phyloP scores from a whole-genome alignment of 2,329 filamentous ascomycete genomes.

The Xylariaceae sp. region DNA sequence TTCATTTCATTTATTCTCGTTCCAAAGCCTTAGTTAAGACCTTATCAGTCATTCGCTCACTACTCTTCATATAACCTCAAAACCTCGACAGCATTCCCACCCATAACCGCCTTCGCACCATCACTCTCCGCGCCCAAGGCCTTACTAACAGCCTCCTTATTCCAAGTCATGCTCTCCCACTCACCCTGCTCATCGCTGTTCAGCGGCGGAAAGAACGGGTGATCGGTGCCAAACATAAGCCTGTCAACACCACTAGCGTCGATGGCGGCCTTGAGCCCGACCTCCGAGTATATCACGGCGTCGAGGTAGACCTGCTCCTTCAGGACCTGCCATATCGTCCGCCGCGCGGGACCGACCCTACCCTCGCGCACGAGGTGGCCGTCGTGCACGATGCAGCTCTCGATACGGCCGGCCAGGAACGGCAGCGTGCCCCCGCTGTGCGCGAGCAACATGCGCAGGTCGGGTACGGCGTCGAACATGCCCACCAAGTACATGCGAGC shows the following conservation, averaged over 20 bases:
- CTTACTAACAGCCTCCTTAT: slow-evolving; percentile 48
- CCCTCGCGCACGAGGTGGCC: slow-evolving; percentile 73
- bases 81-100: slow-evolving; percentile 41
- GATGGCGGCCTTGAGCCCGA: slow-evolving; percentile 74
- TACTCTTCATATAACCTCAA: slow-evolving; percentile 38
- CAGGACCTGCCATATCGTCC: slow-evolving; percentile 63
- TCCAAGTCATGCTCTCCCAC: slow-evolving; percentile 73
- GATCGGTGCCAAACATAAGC: slow-evolving; percentile 82
- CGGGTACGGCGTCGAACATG: slow-evolving; percentile 78
- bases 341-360: slow-evolving; percentile 54
- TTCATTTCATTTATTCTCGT: neutral
- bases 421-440: slow-evolving; percentile 90
- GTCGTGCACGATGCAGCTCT: slow-evolving; percentile 87
- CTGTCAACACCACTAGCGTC: slow-evolving; percentile 69
- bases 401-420: slow-evolving; percentile 86
- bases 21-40: neutral
- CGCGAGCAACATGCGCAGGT: slow-evolving; percentile 77
- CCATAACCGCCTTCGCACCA: slow-evolving; percentile 41
- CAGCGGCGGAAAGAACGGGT: slow-evolving; percentile 84
- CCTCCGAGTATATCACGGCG: slow-evolving; percentile 81
- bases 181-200: slow-evolving; percentile 65
- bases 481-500: slow-evolving; percentile 86
- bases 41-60: neutral
- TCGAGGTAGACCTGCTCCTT: slow-evolving; percentile 84
- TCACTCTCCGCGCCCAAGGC: slow-evolving; percentile 40